These are phyloP conservation scores for Globisporangium canariense DNA, from an alignment of 352 stramenopile species.

Conservation along the genomic window DNA sequence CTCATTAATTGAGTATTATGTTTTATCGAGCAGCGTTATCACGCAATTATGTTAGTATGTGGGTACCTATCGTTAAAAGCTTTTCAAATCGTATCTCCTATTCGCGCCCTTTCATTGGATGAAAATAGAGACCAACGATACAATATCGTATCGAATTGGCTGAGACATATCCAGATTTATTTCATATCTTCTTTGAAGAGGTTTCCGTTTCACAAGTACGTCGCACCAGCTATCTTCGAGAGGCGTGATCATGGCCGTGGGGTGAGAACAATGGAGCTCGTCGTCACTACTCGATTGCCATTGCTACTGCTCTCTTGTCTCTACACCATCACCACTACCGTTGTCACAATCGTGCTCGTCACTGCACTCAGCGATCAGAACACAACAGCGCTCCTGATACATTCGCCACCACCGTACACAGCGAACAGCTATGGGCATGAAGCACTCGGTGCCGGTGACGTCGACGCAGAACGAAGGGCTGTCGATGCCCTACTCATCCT, in stretches of 20 bases:
- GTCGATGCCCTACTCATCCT: constrained; percentile 17
- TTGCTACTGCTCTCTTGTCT: neutral
- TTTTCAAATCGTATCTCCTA: no score
- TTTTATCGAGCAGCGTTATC: no score
- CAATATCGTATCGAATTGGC: neutral
- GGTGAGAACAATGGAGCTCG: neutral
- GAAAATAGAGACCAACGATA: neutral
- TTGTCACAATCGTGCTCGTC: neutral
- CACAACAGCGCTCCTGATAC: neutral
- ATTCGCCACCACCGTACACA: neutral
- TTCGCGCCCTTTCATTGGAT: neutral
- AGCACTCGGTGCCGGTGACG: constrained; percentile 53
- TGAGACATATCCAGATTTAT: neutral
- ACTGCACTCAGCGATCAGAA: neutral
- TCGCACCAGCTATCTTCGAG: neutral
- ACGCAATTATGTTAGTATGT: no score
- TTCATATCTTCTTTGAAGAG: neutral
- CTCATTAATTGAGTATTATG: no score
- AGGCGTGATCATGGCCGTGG: neutral
- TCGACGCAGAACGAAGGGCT: constrained; percentile 21
- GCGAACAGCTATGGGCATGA: constrained; percentile 45
- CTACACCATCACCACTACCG: neutral
- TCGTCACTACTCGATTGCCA: neutral
- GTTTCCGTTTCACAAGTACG: neutral
- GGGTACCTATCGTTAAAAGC: no score